Evolutionary conservation across 1,139 yeast genomes (phyloP).

Genomic region (Taphrina sp.): DNA sequence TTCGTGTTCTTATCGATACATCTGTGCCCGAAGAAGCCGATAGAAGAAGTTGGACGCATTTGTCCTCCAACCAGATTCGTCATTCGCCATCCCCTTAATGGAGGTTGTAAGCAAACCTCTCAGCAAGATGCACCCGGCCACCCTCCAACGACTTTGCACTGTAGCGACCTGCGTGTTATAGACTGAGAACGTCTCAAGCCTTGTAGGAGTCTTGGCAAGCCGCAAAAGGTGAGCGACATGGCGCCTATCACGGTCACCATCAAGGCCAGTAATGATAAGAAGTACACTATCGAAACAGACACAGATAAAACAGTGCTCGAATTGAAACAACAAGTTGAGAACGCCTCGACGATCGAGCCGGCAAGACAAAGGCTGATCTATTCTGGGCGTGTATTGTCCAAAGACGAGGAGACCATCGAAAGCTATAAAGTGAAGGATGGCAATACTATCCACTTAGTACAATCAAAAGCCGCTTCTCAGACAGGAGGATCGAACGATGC

Average conservation of each 20-base stretch:
- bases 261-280: conserved; percentile 56
- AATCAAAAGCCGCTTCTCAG: conserved; percentile 51
- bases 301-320: conserved; percentile 60
- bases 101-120: too few relatives aligned
- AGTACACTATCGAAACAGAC: conserved; percentile 63
- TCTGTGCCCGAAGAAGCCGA: too few relatives aligned
- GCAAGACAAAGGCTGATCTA: conserved; percentile 82
- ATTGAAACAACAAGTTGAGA: conserved; percentile 64
- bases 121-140: too few relatives aligned
- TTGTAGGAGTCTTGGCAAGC: too few relatives aligned
- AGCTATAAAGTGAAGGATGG: conserved; percentile 80
- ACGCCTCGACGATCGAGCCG: conserved; percentile 62
- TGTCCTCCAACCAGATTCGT: too few relatives aligned
- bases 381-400: conserved; percentile 81
- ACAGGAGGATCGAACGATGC: conserved; percentile 39
- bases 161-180: too few relatives aligned
- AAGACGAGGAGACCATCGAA: conserved; percentile 71
- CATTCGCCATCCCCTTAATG: too few relatives aligned
- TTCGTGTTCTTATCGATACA: too few relatives aligned
- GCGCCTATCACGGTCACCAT: conserved; percentile 50
- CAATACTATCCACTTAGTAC: conserved; percentile 85
- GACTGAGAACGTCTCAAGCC: too few relatives aligned
- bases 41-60: too few relatives aligned
- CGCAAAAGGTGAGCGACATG: too few relatives aligned
- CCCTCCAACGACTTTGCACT: too few relatives aligned